Evolutionary conservation across 108 stramenopile genomes (phyloP), one percentile per base, ranked within the genome.

Genomic region (Cyclotella distinguenda): DNA sequence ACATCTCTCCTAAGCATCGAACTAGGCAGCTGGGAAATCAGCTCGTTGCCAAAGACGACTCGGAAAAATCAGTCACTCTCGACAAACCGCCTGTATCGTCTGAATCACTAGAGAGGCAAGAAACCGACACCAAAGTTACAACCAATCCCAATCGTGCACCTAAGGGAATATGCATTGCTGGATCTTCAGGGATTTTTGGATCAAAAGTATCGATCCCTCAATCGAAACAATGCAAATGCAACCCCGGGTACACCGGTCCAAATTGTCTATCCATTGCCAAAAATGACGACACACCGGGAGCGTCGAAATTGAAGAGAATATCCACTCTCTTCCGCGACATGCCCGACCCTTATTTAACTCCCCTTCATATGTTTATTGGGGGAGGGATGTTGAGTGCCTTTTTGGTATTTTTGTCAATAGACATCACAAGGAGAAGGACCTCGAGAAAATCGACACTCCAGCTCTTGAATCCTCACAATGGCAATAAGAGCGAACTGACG

Each of bases 231-330:
- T 93, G 92, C 78, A 74, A 76, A 51, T 93, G 92, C 66, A 78
- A 82, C 59, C 73, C 66, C 7, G 88, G 89, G 9, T 93, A 81
- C 72, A 86, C 89, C 18, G 92, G 92, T 6, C 92, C 92, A 31
- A 39, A 84, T 26, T 93, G 92, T 56, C 64, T 93, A 13, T 82
- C 92, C 0, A 50, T 84, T 33, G 82, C 80, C 31, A 82, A 85
- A 49, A 51, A 65, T 18, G 91, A 93, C 42, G 80, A 85, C 35
- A 69, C 70, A 9, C 77, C 70, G n/a, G 86, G 88, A 49, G 91
- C 88, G 2, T 60, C 45, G 15, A 70, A 64, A n/a, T 28, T 72
- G 43, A 70, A 70, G 63, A 76, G 54, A 23, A 30, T 64, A 9
- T 50, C 62, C 7, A 60, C 35, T 15, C 49, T 76, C 5, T 72